Conservation (phyloP, 2,329 filamentous ascomycete genomes). For the Diaporthe longicolla region DNA sequence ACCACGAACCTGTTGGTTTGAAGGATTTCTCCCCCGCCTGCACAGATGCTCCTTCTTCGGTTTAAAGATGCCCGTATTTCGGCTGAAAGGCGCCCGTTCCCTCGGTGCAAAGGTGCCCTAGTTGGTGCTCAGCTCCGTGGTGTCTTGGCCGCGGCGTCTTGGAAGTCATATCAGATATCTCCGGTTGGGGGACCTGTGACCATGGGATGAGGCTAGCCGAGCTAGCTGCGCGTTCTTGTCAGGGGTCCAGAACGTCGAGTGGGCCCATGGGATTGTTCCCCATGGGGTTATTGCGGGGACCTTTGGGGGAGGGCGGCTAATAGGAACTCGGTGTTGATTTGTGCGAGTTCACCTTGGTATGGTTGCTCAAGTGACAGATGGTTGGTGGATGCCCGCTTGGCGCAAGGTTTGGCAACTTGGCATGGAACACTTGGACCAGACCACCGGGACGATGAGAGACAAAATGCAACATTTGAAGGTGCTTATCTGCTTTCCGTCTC, state of each 20-base stretch:
- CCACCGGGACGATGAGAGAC: neutral
- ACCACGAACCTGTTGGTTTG: neutral
- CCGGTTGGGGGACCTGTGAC: slow-evolving; percentile 23
- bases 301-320: slow-evolving; percentile 13
- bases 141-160: slow-evolving; percentile 23
- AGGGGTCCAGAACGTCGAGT: slow-evolving; percentile 24
- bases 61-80: slow-evolving; percentile 9
- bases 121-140: slow-evolving; percentile 10
- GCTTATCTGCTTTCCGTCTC: neutral
- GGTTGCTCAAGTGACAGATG: slow-evolving; percentile 8
- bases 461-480: slow-evolving; percentile 20
- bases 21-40: slow-evolving; percentile 23
- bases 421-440: slow-evolving; percentile 16
- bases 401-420: slow-evolving; percentile 31
- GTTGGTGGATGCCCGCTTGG: slow-evolving; percentile 21
- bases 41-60: neutral
- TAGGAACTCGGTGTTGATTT: slow-evolving; percentile 19
- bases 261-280: slow-evolving; percentile 22
- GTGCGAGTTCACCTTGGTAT: slow-evolving; percentile 23
- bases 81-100: slow-evolving; percentile 12
- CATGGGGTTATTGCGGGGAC: slow-evolving; percentile 30
- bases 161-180: neutral
- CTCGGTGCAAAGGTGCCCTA: slow-evolving; percentile 19
- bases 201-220: slow-evolving; percentile 25
- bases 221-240: slow-evolving; percentile 8